Evolutionary conservation across 2,329 filamentous ascomycete species (phyloP).

Genomic region (Epichloe gansuensis): DNA sequence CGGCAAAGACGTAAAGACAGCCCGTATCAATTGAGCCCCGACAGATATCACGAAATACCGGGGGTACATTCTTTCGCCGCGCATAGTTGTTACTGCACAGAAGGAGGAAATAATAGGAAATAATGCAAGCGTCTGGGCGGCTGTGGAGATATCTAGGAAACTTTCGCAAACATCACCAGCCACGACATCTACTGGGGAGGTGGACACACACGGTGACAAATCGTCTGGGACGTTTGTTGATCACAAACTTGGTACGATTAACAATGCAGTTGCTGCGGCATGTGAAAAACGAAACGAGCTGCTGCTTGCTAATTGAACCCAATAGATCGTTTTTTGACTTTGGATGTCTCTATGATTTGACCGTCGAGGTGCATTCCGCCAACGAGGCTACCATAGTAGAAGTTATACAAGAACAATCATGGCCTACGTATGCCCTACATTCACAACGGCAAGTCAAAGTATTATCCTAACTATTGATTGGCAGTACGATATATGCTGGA

Average conservation of each 20-base stretch:
- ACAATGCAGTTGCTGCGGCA: background rate
- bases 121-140: conserved; percentile 31
- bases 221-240: conserved; percentile 8
- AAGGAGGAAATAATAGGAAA: conserved; percentile 21
- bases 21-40: conserved; percentile 2
- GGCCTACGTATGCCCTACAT: conserved; percentile 23
- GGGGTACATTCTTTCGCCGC: conserved; percentile 26
- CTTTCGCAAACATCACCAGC: conserved; percentile 16
- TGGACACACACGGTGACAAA: background rate
- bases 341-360: conserved; percentile 37
- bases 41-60: conserved; percentile 4
- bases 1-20: background rate
- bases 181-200: background rate
- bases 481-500: conserved; percentile 29
- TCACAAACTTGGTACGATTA: conserved; percentile 12
- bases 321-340: conserved; percentile 26
- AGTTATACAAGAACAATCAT: conserved; percentile 32
- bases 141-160: conserved; percentile 34
- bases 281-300: background rate
- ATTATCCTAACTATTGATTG: conserved; percentile 7
- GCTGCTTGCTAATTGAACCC: conserved; percentile 5
- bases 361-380: conserved; percentile 32
- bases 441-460: background rate
- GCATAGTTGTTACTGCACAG: conserved; percentile 32
- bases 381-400: conserved; percentile 30